A percentile compares a stretch with the other conserved stretches of the same genome.
Evolutionary conservation across 768 basidiomycete genomes (phyloP).

Genomic region (Imleria badia): DNA sequence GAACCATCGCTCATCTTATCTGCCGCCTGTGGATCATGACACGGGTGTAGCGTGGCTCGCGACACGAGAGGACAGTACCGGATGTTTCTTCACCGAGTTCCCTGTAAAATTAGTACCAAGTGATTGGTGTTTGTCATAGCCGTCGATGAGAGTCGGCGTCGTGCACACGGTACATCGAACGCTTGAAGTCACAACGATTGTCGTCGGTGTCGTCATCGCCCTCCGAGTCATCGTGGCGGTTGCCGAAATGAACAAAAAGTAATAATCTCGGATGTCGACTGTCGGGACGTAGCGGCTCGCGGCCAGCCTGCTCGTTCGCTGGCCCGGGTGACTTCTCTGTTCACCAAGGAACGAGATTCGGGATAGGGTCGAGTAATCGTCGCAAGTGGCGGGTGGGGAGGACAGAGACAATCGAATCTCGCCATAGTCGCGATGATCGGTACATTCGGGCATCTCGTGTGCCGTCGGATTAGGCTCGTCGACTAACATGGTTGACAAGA

Average conservation of each 20-base stretch:
- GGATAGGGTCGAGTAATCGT: not conserved
- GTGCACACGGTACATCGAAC: not conserved
- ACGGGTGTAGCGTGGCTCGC: slow-evolving; percentile 1
- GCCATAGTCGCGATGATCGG: too few relatives aligned
- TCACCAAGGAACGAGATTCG: not conserved
- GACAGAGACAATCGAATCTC: too few relatives aligned
- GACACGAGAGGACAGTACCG: slow-evolving; percentile 4
- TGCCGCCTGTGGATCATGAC: not conserved
- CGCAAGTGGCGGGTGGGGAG: not conserved
- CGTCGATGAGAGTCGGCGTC: not conserved
- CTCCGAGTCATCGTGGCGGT: not conserved
- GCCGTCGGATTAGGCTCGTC: too few relatives aligned
- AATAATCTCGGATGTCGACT: not conserved
- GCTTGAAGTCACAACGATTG: not conserved
- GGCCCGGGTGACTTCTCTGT: not conserved
- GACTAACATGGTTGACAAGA: too few relatives aligned
- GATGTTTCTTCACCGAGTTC: not conserved
- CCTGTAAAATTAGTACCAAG: not conserved
- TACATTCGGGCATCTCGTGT: too few relatives aligned
- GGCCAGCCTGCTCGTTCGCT: not conserved
- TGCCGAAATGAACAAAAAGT: not conserved
- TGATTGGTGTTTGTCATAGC: not conserved
- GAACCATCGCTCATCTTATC: slow-evolving; percentile 8
- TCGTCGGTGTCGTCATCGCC: not conserved
- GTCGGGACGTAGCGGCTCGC: not conserved